Base-by-base conservation (phyloP, 148 eudicot species). In the Heliosperma pusillum region DNA sequence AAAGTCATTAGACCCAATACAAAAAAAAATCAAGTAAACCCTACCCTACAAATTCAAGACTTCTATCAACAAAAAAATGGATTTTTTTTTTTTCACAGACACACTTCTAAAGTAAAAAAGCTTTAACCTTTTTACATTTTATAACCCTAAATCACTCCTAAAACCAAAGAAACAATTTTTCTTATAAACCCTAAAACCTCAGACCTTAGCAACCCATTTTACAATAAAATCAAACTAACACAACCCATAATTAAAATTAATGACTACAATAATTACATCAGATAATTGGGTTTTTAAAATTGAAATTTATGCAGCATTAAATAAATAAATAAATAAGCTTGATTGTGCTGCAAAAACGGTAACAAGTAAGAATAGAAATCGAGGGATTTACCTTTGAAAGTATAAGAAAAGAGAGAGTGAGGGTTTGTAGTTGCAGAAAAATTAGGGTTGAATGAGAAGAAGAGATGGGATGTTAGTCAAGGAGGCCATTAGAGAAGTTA, bases 141-240 rank as follows among this genome's bases (percentile, higher is more conserved):
- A 2, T 50, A 50, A 16, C 19, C 12, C 26, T 20, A 64, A 68
- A 42, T 2, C n/a, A 15, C 19, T 13, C 15, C 70, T 57, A 65
- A 25, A 27, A 36, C 40, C 57, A 47, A 2, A 13, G 21, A 27
- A 22, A 0, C 29, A 17, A 58, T 19, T 17, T 70, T 71, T 72
- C 59, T 73, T 73, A 81, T 62, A 80, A 50, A 50, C 55, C 55
- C 55, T 50, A 50, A 50, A 50, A 50, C 55, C 55, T 17, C 55
- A 50, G 71, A 57, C 44, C 66, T 63, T 61, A 52, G n/a, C 4
- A 26, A 77, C 59, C 73, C 50, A 56, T n/a, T 59, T 55, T 5
- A n/a, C 19, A n/a, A 4, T 5, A 70, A 26, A 25, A 25, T 29
- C 9, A 55, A 65, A 19, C 33, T 17, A 27, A 45, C 68, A 6